Percentiles rank a stretch among this genome's conserved stretches.
These are phyloP conservation scores for Stenogyne calaminthoides DNA, from an alignment of 305 asterid species.

Conservation along the genomic window DNA sequence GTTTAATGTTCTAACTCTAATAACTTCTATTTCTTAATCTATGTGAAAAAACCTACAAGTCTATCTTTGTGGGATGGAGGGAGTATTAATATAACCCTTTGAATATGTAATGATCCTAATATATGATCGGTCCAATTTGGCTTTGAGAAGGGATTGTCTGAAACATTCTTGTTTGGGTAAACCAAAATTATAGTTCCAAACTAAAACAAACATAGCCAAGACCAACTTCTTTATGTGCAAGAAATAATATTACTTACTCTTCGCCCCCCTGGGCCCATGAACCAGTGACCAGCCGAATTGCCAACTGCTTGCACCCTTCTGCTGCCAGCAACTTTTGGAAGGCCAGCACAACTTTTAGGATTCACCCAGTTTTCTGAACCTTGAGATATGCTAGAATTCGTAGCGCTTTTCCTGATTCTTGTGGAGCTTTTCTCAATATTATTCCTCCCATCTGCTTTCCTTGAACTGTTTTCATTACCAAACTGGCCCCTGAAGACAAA, in stretches of 20 bases:
- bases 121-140: background rate
- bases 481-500: conserved; percentile 78
- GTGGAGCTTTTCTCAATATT: conserved; percentile 44
- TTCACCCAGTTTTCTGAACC: conserved; percentile 64
- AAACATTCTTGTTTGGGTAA: background rate
- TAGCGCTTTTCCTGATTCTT: conserved; percentile 47
- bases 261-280: conserved; percentile 56
- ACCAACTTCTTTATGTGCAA: conserved; percentile 19
- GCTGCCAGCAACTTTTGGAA: conserved; percentile 68
- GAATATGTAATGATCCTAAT: background rate
- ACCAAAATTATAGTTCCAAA: background rate
- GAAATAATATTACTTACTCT: conserved; percentile 52
- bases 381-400: conserved; percentile 41
- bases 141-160: background rate
- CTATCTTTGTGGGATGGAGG: no score
- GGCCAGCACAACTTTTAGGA: conserved; percentile 55
- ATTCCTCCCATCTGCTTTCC: conserved; percentile 32
- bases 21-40: no score
- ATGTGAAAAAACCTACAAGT: no score
- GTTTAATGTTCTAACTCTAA: no score
- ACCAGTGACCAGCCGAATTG: conserved; percentile 81
- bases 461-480: conserved; percentile 45
- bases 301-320: conserved; percentile 77
- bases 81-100: background rate
- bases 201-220: background rate